Conservation (phyloP, 495 filamentous ascomycete species). For the Gamarada debralockiae region DNA sequence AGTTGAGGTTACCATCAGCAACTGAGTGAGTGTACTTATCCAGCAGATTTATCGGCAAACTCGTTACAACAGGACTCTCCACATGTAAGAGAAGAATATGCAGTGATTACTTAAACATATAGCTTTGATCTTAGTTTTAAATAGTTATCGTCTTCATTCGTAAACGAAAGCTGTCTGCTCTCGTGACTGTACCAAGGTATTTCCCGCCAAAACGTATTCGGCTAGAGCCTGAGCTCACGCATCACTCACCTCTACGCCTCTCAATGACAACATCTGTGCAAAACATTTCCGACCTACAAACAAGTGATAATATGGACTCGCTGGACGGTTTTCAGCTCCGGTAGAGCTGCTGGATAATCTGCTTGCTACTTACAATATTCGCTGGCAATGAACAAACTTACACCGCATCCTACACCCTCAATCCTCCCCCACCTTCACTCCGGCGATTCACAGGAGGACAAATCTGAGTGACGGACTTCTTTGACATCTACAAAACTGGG, state of each 20-base stretch:
- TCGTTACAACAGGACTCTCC: too few species aligned
- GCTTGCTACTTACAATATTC: not conserved
- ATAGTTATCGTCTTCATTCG: too few species aligned
- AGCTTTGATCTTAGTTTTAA: too few species aligned
- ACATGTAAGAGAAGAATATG: too few species aligned
- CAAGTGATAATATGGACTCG: slow-evolving; percentile 16
- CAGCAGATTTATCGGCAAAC: too few species aligned
- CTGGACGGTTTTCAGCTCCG: slow-evolving; percentile 10
- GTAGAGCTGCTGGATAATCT: slow-evolving; percentile 17
- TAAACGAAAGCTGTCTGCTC: too few species aligned
- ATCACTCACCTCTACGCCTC: not conserved
- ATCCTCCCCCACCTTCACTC: slow-evolving; percentile 14
- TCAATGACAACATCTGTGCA: slow-evolving; percentile 16
- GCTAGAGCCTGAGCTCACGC: not conserved
- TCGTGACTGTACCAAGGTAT: not conserved
- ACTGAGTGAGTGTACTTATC: too few species aligned
- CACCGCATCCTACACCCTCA: not conserved
- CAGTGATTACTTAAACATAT: too few species aligned
- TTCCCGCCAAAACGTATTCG: not conserved
- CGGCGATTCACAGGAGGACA: slow-evolving; percentile 5
- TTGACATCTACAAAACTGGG: not conserved
- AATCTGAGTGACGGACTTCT: slow-evolving; percentile 6
- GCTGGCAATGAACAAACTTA: slow-evolving; percentile 20
- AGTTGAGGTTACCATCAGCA: too few species aligned
- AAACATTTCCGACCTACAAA: slow-evolving; percentile 6